Conservation (phyloP, 2,329 filamentous ascomycete species). For the Fusarium sp. region DNA sequence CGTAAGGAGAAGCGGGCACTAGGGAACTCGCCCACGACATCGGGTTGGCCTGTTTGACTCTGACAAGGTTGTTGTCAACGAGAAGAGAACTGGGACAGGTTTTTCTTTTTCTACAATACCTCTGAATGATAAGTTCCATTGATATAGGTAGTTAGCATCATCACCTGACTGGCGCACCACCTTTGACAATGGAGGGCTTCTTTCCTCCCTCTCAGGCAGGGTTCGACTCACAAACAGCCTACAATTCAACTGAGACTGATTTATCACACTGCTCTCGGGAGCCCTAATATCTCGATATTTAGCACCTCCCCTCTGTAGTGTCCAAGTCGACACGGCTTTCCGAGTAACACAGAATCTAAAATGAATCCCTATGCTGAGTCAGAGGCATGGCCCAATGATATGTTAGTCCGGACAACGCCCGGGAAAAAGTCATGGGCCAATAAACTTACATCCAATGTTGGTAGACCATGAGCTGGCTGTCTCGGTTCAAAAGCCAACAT, state of each 20-base stretch:
- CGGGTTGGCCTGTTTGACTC: constrained; percentile 24
- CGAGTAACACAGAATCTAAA: background rate
- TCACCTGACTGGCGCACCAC: background rate
- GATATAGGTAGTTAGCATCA: background rate
- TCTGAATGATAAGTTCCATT: background rate
- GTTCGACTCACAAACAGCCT: background rate
- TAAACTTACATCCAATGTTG: constrained; percentile 29
- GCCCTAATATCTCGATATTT: background rate
- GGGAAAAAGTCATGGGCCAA: constrained; percentile 4
- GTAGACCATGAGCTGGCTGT: background rate
- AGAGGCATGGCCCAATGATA: constrained; percentile 5
- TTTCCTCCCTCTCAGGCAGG: background rate
- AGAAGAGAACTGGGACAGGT: background rate
- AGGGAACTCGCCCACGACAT: constrained; percentile 38
- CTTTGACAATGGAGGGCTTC: background rate
- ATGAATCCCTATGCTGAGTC: constrained; percentile 11
- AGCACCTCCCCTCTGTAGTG: background rate
- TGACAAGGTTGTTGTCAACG: background rate
- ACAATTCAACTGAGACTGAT: background rate
- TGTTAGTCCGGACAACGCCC: background rate
- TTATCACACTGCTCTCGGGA: background rate
- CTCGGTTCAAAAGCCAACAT: background rate
- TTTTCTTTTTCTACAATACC: background rate
- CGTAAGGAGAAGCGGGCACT: constrained; percentile 36
- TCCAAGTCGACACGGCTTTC: background rate